Evolutionary conservation across 2,329 filamentous ascomycete genomes (phyloP).

Genomic region (Microcera coccophila): DNA sequence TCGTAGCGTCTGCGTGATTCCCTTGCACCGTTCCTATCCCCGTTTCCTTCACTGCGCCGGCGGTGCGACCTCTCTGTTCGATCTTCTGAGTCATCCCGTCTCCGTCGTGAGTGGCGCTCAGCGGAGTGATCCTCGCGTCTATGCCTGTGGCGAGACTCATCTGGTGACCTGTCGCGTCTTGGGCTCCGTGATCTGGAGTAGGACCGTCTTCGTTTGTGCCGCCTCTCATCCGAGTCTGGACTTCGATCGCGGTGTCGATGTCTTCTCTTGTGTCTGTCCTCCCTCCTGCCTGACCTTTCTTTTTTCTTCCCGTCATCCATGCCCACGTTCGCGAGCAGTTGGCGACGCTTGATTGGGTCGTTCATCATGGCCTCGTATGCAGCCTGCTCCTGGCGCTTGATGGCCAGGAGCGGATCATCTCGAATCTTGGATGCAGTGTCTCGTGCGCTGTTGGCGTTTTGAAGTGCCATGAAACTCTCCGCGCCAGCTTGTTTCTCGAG

Average conservation of each 20-base stretch:
- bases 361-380: constrained; percentile 78
- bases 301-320: constrained; percentile 48
- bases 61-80: constrained; percentile 14
- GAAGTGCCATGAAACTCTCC: constrained; percentile 57
- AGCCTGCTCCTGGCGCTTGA: constrained; percentile 86
- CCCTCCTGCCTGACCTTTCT: constrained; percentile 32
- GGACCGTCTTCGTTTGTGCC: constrained; percentile 42
- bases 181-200: constrained; percentile 45
- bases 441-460: constrained; percentile 67
- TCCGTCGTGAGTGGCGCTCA: constrained; percentile 20
- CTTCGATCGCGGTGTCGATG: constrained; percentile 43
- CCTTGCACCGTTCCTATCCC: constrained; percentile 5
- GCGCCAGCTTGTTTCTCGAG: constrained; percentile 69
- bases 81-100: constrained; percentile 20
- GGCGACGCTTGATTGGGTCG: constrained; percentile 63
- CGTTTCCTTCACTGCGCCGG: constrained; percentile 10
- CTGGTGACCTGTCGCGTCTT: constrained; percentile 29
- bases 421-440: constrained; percentile 84
- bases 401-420: constrained; percentile 86
- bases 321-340: constrained; percentile 63
- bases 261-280: constrained; percentile 38
- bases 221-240: constrained; percentile 36
- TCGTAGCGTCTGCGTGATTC: constrained; percentile 19
- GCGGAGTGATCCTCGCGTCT: constrained; percentile 24
- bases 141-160: constrained; percentile 23